Percentiles rank a stretch among this genome's conserved stretches.
These are phyloP conservation scores for Fusarium sp. DNA, from an alignment of 2,329 filamentous ascomycete species.

Conservation along the genomic window DNA sequence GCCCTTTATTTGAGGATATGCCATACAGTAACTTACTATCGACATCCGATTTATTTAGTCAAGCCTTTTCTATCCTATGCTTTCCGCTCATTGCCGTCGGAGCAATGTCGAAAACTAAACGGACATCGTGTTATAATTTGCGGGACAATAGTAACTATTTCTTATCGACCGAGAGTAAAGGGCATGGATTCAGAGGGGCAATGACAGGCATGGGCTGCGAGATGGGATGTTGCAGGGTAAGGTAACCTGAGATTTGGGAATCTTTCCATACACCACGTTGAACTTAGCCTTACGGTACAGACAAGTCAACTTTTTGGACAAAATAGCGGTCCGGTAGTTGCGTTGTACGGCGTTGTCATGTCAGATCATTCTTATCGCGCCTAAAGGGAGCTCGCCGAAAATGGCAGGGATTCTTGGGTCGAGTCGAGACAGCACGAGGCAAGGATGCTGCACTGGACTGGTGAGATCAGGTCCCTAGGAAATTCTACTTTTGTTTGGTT, in stretches of 20 bases:
- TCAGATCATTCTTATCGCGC: slow-evolving; percentile 50
- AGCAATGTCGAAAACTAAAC: slow-evolving; percentile 1
- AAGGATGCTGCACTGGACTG: background rate
- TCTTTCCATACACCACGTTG: slow-evolving; percentile 22
- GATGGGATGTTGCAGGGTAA: slow-evolving; percentile 43
- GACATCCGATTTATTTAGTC: slow-evolving; percentile 5
- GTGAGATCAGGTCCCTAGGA: slow-evolving; percentile 13
- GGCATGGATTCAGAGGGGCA: slow-evolving; percentile 10
- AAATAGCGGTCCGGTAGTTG: slow-evolving; percentile 44
- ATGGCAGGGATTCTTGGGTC: slow-evolving; percentile 19
- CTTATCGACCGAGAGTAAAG: background rate
- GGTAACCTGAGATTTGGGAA: slow-evolving; percentile 43
- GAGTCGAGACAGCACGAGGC: background rate
- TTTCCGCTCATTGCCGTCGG: slow-evolving; percentile 43
- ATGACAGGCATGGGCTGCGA: slow-evolving; percentile 19
- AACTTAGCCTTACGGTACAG: slow-evolving; percentile 10
- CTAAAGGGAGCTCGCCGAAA: slow-evolving; percentile 37
- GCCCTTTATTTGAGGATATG: slow-evolving; percentile 20
- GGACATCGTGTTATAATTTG: slow-evolving; percentile 25
- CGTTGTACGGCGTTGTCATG: slow-evolving; percentile 25
- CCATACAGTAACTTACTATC: background rate
- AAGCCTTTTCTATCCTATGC: slow-evolving; percentile 38
- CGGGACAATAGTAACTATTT: slow-evolving; percentile 24
- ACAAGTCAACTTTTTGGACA: background rate
- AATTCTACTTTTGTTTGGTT: slow-evolving; percentile 9